Evolutionary conservation across 2,329 filamentous ascomycete genomes (phyloP), one percentile per base, ranked within the genome.

Genomic region (Colletotrichum neosansevieriae): DNA sequence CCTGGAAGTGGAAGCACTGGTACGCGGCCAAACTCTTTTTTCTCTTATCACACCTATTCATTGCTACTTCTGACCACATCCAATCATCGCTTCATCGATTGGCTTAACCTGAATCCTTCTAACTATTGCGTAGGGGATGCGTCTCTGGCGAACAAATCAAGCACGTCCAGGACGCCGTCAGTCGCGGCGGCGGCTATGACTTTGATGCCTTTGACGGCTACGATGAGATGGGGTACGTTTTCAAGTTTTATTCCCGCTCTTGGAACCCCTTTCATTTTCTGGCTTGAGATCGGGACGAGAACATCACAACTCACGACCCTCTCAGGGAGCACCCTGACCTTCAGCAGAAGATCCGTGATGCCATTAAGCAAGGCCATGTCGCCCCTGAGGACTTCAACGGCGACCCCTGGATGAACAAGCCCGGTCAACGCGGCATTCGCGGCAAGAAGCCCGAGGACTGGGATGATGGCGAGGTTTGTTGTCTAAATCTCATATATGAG

Each of bases 1-100:
- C 85, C 75, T 97, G 89, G 88, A 79, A 83, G 65, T 98, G 92
- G 90, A 92, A 91, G 76, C 95, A 98, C 78, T 98, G 95, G 95
- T 97, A 85, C 76, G 86, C 74, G 5, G 15, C 11, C 42, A 10
- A 49, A 11, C 40, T n/a, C 32, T 59, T 9, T 9, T 6, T 2
- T 13, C 32, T 19, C 19, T 24, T 15, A 29, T 34, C 34, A 7
- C 34, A 45, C 29, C 13, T 34, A 50, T 49, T 4, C 50, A 54
- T 11, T 61, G 29, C 24, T 56, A 11, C 13, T 40, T 50, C 45
- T 21, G 21, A 61, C 4, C 10, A 24, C 11, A 10, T 12, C 2
- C 24, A 34, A 34, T 10, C 11, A 12, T 17, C 47, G 6, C 47
- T 53, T 11, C 0, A 6, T n/a, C 24, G 11, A 24, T n/a, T 24